Conservation (phyloP, 1,284 basidiomycete genomes). For the Moesziomyces antarcticus region DNA sequence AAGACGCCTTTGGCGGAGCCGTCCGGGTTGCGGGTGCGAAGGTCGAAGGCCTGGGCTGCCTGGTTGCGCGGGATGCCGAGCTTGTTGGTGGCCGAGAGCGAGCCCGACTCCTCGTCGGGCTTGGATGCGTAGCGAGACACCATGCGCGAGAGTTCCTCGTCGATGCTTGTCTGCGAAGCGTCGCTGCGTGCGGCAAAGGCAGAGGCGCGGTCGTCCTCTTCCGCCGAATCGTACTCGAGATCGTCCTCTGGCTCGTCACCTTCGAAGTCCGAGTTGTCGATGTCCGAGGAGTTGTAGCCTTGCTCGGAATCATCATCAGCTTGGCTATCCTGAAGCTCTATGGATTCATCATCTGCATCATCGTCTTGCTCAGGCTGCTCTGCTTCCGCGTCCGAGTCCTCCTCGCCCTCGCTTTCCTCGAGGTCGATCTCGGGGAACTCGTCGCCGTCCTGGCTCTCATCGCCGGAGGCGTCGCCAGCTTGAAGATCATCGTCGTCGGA, state of each 20-base stretch:
- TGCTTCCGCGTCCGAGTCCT: constrained; percentile 30
- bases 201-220: constrained; percentile 53
- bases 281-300: constrained; percentile 45
- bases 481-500: constrained; percentile 49
- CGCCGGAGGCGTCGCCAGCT: constrained; percentile 19
- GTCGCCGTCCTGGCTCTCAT: constrained; percentile 61
- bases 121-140: constrained; percentile 66
- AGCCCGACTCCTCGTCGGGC: constrained; percentile 65
- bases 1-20: constrained; percentile 65
- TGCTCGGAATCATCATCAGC: constrained; percentile 31
- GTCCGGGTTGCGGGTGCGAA: constrained; percentile 72
- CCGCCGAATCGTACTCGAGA: constrained; percentile 51
- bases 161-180: constrained; percentile 46
- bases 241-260: constrained; percentile 27
- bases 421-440: constrained; percentile 71
- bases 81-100: constrained; percentile 55
- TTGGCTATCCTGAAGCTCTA: constrained; percentile 31
- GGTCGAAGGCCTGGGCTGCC: constrained; percentile 73
- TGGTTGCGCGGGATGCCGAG: constrained; percentile 61
- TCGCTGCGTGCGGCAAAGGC: constrained; percentile 44
- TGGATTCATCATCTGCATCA: constrained; percentile 51
- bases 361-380: constrained; percentile 50
- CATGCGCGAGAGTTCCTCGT: constrained; percentile 60
- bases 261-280: constrained; percentile 33
- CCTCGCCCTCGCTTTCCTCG: constrained; percentile 63